Base-by-base conservation (phyloP, 78 protist genomes). In the Guillardia theta region DNA sequence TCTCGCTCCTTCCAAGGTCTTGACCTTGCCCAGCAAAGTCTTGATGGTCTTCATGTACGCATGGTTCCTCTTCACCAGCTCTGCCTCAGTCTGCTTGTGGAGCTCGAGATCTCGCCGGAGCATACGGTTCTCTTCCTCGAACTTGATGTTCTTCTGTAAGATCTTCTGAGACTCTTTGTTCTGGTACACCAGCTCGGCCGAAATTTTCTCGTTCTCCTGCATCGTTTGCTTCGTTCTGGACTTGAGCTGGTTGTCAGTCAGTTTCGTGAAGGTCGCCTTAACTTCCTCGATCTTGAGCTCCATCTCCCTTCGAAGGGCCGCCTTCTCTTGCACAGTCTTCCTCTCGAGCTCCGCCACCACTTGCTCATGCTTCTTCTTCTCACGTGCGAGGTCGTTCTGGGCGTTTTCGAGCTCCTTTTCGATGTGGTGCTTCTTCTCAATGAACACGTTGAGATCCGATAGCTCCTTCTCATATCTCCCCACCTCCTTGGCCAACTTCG, bases 61-160 rank as follows among this genome's bases (percentile, higher is more conserved):
- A 48, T 78, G 90, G 90, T 78, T 78, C 33, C 90, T 18, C 30
- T 50, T 3, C 90, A 48, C 90, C 90, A 78, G 39, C 90, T 78
- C 90, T 36, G 90, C 90, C 90, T 78, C 90, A 10, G 90, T 78
- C 90, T 78, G 90, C 36, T 70, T 70, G 90, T 78, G 48, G 50
- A 78, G 90, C 6, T 10, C 39, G 50, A 78, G 90, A 2, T 78
- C 90, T 46, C 90, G 90, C 53, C 24, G 10, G 33, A 30, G 53
- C 37, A 18, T 44, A n/a, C 90, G 47, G 90, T 78, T 78, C 48
- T 78, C 90, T 27, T 78, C 90, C 37, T 46, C 45, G 33, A 78
- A 48, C 53, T 43, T 37, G 41, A 36, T n/a, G 90, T 78, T 78
- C 6, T 70, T 70, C 83, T 58, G 70, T 0, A 58, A 8, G 39